Base-by-base conservation (phyloP, 805 yeast genomes). In the Metschnikowia orientalis region DNA sequence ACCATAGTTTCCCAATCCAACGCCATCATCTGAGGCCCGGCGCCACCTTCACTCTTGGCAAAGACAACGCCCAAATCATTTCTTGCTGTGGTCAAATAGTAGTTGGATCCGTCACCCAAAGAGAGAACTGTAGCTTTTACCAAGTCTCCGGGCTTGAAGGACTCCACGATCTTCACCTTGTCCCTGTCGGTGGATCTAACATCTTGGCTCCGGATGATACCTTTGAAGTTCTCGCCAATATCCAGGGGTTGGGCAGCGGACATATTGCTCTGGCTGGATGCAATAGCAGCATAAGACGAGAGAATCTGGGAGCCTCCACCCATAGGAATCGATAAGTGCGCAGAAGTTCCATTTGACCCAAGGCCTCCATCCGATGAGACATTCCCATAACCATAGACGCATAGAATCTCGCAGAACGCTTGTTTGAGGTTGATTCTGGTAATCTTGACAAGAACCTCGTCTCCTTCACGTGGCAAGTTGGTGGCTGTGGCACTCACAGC, bases 1-100 rank as follows among this genome's bases (percentile, higher is more conserved):
- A 81, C 71, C 97, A 94, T 92, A 8, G 87, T 83, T 59, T 87
- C 89, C 97, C 97, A 92, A 59, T 92, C 97, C 26, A 87, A 60
- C 2, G 98, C 94, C 47, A 79, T 81, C 86, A 92, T 77, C 35
- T 78, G 59, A 22, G 75, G 78, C 2, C 95, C 95, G 8, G 71
- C 65, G 3, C 78, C 77, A 11, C 79, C 81, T 41, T 71, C 75
- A 26, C 81, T 73, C 40, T 72, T 77, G 4, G 97, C 97, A 56
- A 89, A 84, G 1, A 92, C 80, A 4, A 92, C 98, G 3, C 99
- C 99, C 23, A 90, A 63, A 50, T 90, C 95, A 56, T 90, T 87
- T 42, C 81, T 69, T 2, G 96, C 94, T 0, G 98, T 92, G 5
- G 87, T 74, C 42, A 92, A 64, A 56, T 89, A 92, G 54, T 89